Evolutionary conservation across 2,329 filamentous ascomycete genomes (phyloP), one percentile per base, ranked within the genome.

Genomic region (Pyrenophora graminea): DNA sequence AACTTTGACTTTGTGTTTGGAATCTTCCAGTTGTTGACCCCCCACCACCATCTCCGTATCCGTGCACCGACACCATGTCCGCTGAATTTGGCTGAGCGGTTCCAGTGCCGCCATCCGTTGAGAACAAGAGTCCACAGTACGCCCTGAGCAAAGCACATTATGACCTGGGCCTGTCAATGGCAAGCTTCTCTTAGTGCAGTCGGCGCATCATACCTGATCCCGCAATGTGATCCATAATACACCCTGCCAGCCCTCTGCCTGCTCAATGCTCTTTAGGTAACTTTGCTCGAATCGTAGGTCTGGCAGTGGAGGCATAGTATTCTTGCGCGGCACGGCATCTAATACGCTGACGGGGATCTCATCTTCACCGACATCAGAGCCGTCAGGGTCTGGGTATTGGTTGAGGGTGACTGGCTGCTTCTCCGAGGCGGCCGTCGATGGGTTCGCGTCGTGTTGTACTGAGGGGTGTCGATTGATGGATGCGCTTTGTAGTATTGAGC

Each of bases 231-330:
- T 93, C 78, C 88, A 89, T 6, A 84, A 81, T 27, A 99, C 84
- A 71, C 85, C 85, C 78, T 88, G 87, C 85, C 87, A 92, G 19
- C 85, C 86, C 60, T 94, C 84, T 31, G 91, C 91, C 48, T 85
- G 81, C 59, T 87, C 84, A 63, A 99, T 89, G 76, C 91, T 96
- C 64, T 89, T 88, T 48, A 99, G 82, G 74, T 99, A 99, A 80
- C 92, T 97, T 82, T 99, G 94, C 77, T 99, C 94, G 76, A 97
- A 97, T 37, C 94, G 85, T 61, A 99, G 79, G 76, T 99, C 94
- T 3, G 85, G 85, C 39, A 88, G 71, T 3, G 85, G 85, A 39
- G 92, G 91, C 68, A 97, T 82, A 27, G 77, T 79, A 44, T 77
- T 77, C 48, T 79, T 73, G 39, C 85, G 79, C n/a, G 78, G 77